Percentiles rank a stretch among this genome's conserved stretches.
Evolutionary conservation across 495 filamentous ascomycete species (phyloP).

Genomic region (Lasiosphaeria miniovina): DNA sequence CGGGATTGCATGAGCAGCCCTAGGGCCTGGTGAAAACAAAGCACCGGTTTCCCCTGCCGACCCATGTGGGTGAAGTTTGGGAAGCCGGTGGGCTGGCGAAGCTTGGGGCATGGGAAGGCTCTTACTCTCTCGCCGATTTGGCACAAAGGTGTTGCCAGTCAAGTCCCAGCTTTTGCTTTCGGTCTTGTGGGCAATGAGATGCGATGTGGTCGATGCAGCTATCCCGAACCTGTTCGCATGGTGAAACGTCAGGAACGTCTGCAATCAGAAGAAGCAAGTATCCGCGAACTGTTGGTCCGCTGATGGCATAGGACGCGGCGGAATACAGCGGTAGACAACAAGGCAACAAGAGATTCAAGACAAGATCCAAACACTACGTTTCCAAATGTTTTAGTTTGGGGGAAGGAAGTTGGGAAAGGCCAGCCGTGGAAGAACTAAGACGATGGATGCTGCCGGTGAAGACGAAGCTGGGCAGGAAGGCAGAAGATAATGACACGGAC

Average conservation of each 20-base stretch:
- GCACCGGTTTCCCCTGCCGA: too few relatives aligned
- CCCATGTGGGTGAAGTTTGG: neutral
- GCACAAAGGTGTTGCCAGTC: constrained; percentile 13
- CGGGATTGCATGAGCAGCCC: constrained; percentile 16
- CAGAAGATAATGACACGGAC: constrained; percentile 26
- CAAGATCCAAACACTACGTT: constrained; percentile 28
- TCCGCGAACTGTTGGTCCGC: constrained; percentile 36
- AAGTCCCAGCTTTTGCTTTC: constrained; percentile 19
- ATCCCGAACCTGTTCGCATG: constrained; percentile 52
- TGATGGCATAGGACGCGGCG: constrained; percentile 16
- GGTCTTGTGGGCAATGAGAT: constrained; percentile 21
- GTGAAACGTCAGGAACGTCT: constrained; percentile 33
- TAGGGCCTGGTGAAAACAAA: neutral
- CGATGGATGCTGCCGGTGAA: constrained; percentile 10
- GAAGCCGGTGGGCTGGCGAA: neutral
- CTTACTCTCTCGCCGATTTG: constrained; percentile 15
- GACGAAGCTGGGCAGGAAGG: constrained; percentile 10
- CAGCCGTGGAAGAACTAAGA: constrained; percentile 11
- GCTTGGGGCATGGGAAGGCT: neutral
- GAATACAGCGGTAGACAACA: constrained; percentile 15
- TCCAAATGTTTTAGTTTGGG: constrained; percentile 7
- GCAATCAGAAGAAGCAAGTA: constrained; percentile 41
- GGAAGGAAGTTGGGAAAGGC: constrained; percentile 9
- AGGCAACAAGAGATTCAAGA: constrained; percentile 20
- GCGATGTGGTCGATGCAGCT: constrained; percentile 44